Conservation (phyloP, 1,284 basidiomycete species). For the Ganoderma multipileum region DNA sequence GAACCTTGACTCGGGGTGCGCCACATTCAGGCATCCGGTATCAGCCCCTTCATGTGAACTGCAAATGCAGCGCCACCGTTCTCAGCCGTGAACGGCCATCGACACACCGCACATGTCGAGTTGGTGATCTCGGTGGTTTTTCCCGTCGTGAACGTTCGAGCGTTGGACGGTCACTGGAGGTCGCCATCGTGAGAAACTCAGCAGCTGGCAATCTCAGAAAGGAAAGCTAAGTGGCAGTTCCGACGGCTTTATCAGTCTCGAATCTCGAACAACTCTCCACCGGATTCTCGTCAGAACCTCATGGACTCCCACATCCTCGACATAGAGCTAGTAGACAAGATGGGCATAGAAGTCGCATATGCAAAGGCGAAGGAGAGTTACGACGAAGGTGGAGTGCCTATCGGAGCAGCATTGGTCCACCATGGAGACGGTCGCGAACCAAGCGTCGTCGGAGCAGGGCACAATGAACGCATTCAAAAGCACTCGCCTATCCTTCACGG, state of each 20-base stretch:
- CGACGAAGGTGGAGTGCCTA: constrained; percentile 62
- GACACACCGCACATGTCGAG: neutral
- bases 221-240: neutral
- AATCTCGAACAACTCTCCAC: neutral
- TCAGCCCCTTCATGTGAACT: too few species aligned
- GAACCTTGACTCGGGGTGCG: neutral
- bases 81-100: too few species aligned
- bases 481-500: constrained; percentile 60
- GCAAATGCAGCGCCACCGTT: too few species aligned
- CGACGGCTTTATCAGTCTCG: neutral
- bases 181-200: neutral
- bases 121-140: neutral
- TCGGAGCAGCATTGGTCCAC: constrained; percentile 56
- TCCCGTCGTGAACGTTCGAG: neutral
- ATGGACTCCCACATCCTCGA: neutral
- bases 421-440: constrained; percentile 34
- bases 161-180: neutral
- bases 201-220: neutral
- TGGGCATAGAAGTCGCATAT: constrained; percentile 43
- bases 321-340: constrained; percentile 24
- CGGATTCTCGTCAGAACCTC: neutral
- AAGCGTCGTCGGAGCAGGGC: constrained; percentile 51
- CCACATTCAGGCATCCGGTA: too few species aligned
- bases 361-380: constrained; percentile 52
- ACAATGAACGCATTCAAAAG: constrained; percentile 63